These are phyloP conservation scores for Haberlea rhodopensis DNA, from an alignment of 257 asterid species.

Conservation along the genomic window DNA sequence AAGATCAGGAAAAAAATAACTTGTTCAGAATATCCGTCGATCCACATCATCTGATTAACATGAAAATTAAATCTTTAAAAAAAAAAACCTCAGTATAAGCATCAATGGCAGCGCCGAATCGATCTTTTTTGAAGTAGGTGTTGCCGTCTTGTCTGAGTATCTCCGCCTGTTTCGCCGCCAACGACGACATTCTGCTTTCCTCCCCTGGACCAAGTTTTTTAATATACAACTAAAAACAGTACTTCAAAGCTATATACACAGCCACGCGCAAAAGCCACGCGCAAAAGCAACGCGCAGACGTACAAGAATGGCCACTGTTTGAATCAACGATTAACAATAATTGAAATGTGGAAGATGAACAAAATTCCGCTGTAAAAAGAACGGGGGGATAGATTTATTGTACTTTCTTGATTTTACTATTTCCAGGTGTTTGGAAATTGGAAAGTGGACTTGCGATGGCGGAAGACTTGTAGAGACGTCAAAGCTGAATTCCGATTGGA, in stretches of 20 bases:
- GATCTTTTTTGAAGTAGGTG: conserved; percentile 55
- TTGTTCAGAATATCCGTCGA: background rate
- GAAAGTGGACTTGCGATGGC: background rate
- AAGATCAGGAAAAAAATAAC: background rate
- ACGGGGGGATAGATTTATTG: conserved; percentile 12
- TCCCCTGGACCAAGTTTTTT: conserved; percentile 25
- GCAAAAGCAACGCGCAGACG: background rate
- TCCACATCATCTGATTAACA: background rate
- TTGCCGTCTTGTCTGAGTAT: conserved; percentile 71
- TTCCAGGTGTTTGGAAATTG: conserved; percentile 5
- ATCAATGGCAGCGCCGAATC: conserved; percentile 85
- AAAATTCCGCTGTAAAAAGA: background rate
- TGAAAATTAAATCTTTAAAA: background rate
- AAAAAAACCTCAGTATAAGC: conserved; percentile 80
- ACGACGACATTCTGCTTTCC: conserved; percentile 55
- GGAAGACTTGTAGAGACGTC: background rate
- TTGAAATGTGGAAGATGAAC: background rate
- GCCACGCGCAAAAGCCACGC: too few relatives aligned
- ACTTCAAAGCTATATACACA: background rate
- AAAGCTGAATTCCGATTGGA: conserved; percentile 18
- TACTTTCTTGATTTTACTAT: conserved; percentile 26
- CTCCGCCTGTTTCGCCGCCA: conserved; percentile 75
- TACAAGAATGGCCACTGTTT: background rate
- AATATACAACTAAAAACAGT: background rate
- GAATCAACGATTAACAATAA: too few relatives aligned